phyloP scores from a whole-genome alignment of 1,284 basidiomycete genomes.

The Tilletia horrida region DNA sequence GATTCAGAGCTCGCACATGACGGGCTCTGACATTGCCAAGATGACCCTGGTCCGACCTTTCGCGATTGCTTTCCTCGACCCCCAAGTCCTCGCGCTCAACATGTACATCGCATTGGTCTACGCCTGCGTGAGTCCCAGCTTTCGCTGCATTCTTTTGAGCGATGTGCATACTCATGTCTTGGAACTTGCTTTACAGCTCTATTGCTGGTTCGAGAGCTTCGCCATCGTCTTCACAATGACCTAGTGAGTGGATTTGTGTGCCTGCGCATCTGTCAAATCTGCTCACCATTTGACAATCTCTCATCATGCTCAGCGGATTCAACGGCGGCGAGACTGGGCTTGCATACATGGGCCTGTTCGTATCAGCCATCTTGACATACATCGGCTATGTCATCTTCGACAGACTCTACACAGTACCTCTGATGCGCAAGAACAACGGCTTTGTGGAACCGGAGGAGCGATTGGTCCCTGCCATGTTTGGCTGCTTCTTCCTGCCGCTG shows the following conservation, averaged over 20 bases:
- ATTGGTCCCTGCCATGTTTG: conserved; percentile 34
- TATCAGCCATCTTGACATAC: conserved; percentile 33
- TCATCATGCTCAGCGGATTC: conserved; percentile 35
- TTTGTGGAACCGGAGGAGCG: conserved; percentile 29
- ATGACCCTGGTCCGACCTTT: conserved; percentile 47
- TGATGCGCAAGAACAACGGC: conserved; percentile 25
- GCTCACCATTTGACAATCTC: not conserved
- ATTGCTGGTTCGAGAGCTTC: conserved; percentile 36
- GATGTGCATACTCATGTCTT: no score
- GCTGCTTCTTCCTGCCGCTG: conserved; percentile 57
- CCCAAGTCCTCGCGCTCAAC: conserved; percentile 30
- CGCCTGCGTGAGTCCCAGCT: conserved; percentile 27
- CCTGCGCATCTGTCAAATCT: no score
- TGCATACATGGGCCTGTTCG: conserved; percentile 38
- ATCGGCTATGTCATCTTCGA: conserved; percentile 21
- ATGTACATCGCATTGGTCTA: conserved; percentile 32
- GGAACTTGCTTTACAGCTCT: conserved; percentile 20
- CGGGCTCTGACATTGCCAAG: conserved; percentile 33
- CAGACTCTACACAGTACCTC: conserved; percentile 1
- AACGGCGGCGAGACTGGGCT: conserved; percentile 33
- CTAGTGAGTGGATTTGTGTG: conserved; percentile 20
- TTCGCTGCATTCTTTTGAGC: no score
- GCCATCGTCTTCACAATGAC: conserved; percentile 38
- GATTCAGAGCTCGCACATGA: conserved; percentile 35
- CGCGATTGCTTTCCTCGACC: conserved; percentile 34